Base-by-base conservation (phyloP, 495 filamentous ascomycete genomes). In the Lasiosphaeria ovina region DNA sequence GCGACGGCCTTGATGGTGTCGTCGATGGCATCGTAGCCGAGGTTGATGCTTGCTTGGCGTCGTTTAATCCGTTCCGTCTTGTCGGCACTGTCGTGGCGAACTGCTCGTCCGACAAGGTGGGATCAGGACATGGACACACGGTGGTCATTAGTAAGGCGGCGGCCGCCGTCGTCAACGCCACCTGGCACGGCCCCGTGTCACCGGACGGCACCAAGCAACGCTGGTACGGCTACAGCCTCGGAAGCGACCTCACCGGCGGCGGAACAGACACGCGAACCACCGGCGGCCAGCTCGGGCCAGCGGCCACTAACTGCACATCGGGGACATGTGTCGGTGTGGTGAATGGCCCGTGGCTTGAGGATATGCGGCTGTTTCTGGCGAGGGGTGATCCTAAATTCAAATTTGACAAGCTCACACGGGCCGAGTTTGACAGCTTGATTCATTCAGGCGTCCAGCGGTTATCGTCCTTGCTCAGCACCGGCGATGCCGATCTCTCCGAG, bases 1-100 rank as follows among this genome's bases (percentile, higher is more conserved):
- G 78, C 51, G 78, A 81, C 61, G 61, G 49, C 1, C 52, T 67
- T 31, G 78, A 80, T 54, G 76, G 71, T 3, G 51, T 76, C 3
- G 42, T 72, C 2, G 76, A 78, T 53, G 72, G 70, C 16, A 64
- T 77, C 34, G 67, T 77, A 4, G 54, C 62, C 4, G 57, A 70
- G 24, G 42, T 54, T 4, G 65, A 69, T 3, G 31, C 40, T 0
- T 73, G 74, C 45, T 8, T 55, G 12, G 24, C 9, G 1, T 51
- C 12, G 1, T 73, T 73, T 50, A 60, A 75, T 51, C 71, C 73
- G 3, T 71, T 70, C 16, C 4, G 6, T 2, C 35, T 65, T 17
- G 64, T 72, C 12, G 63, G 54, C 32, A 67, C 44, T 3, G 42
- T n/a, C 2, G 47, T 51, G 3, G 36, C 62, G 8, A 35, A 54